Base-by-base conservation (phyloP, 257 asterid genomes). In the Solanum arcanum region DNA sequence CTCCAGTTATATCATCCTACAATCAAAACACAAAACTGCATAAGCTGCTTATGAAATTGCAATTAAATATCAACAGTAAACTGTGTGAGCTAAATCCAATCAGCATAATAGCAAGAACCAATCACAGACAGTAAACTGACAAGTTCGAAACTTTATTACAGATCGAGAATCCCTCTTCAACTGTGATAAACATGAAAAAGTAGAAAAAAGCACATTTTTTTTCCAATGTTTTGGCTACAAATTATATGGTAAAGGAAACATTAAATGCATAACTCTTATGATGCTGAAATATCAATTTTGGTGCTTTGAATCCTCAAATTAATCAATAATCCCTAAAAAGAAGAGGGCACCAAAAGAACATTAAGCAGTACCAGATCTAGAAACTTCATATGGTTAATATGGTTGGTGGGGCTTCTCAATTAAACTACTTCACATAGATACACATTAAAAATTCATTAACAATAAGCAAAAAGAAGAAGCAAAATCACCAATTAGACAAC, bases 1-100 rank as follows among this genome's bases (percentile, higher is more conserved):
- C 95, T 77, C 47, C 87, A 46, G 89, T 74, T 75, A 33, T 76
- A 83, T 89, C 86, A n/a, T 91, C 94, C 98, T 95, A 85, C 83
- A 89, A 85, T 80, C 86, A 76, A 73, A 33, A 62, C 86, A 69
- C 44, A 81, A 15, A 25, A 66, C 75, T 52, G 25, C 20, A 86
- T 87, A 23, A 89, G 87, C 82, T 84, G 44, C 74, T 37, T 23
- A 59, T 42, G 12, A 60, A 60, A 60, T 81, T 25, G 33, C 60
- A 73, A 70, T 84, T n/a, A 78, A 16, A 25, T 78, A n/a, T 9
- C 83, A 13, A 44, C 2, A 42, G 8, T 44, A 62, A 62, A 83
- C 44, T 14, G 35, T 39, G n/a, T 46, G 64, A 78, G 84, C 25
- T 25, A 78, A 78, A 14, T 44, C 84, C 35, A 78, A 46, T 25